phyloP scores from a whole-genome alignment of 2,329 filamentous ascomycete species.

The Ascochyta fabae region DNA sequence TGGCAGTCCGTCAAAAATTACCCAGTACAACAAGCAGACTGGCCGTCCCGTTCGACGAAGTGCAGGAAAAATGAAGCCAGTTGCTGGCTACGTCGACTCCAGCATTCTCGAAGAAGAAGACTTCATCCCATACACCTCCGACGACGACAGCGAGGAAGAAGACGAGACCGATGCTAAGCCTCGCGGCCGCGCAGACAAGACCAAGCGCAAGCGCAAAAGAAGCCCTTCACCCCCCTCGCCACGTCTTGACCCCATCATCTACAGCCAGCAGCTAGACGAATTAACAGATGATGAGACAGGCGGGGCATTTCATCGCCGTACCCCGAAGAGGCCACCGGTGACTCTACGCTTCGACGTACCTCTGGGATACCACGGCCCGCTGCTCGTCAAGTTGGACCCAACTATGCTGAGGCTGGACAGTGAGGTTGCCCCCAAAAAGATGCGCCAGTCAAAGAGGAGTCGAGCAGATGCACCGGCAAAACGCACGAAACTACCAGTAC shows the following conservation, averaged over 20 bases:
- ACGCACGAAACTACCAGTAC: not conserved
- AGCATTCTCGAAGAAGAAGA: constrained; percentile 44
- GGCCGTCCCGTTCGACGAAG: constrained; percentile 53
- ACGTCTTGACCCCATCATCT: constrained; percentile 42
- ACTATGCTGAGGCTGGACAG: constrained; percentile 24
- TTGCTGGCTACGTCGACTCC: constrained; percentile 52
- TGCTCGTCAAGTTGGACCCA: constrained; percentile 51
- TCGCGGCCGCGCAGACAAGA: constrained; percentile 20
- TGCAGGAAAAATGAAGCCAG: constrained; percentile 44
- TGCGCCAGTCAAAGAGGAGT: constrained; percentile 24
- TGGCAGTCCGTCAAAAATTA: constrained; percentile 32
- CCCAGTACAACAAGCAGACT: constrained; percentile 49
- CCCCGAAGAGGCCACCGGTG: constrained; percentile 35
- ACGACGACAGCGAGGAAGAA: constrained; percentile 41
- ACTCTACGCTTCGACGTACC: constrained; percentile 56
- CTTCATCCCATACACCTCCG: constrained; percentile 30
- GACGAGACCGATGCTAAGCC: constrained; percentile 25
- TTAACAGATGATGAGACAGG: constrained; percentile 38
- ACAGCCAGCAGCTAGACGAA: constrained; percentile 36
- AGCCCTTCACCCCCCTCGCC: constrained; percentile 46
- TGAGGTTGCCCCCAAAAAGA: constrained; percentile 18
- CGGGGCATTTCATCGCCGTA: constrained; percentile 23
- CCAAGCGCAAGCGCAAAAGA: constrained; percentile 44
- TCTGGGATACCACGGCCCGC: constrained; percentile 53
- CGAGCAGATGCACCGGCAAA: not conserved